phyloP scores from a whole-genome alignment of 176 grass and related monocot genomes.

The Cenchrus purpureus region DNA sequence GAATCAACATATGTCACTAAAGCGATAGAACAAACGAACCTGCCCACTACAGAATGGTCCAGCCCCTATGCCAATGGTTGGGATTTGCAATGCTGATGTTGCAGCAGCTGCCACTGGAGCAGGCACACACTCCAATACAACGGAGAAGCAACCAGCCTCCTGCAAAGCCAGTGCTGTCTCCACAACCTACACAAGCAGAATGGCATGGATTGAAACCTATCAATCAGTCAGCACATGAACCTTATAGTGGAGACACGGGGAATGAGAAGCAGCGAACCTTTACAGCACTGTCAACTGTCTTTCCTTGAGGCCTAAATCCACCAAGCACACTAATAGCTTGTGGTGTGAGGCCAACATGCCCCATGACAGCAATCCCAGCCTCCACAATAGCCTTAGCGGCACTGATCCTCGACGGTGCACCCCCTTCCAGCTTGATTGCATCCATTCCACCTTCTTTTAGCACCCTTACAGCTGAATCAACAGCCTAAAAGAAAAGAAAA shows the following conservation, averaged over 20 bases:
- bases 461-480: conserved; percentile 77
- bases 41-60: conserved; percentile 95
- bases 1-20: neutral
- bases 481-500: conserved; percentile 53
- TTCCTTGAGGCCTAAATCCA: conserved; percentile 88
- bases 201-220: conserved; percentile 17
- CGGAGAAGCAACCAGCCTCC: conserved; percentile 83
- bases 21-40: conserved; percentile 46
- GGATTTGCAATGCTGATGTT: conserved; percentile 79
- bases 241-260: neutral
- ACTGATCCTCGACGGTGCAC: conserved; percentile 75
- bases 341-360: conserved; percentile 86
- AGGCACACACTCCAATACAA: conserved; percentile 93
- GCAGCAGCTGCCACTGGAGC: conserved; percentile 84
- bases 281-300: conserved; percentile 74
- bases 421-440: conserved; percentile 92
- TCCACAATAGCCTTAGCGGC: conserved; percentile 89
- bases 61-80: conserved; percentile 92
- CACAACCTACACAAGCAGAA: conserved; percentile 67
- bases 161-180: conserved; percentile 80
- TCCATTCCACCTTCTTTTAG: conserved; percentile 94
- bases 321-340: conserved; percentile 94
- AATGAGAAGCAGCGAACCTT: conserved; percentile 53
- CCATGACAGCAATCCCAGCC: conserved; percentile 91
- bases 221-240: conserved; percentile 12